Evolutionary conservation across 345 rosid species (phyloP).

Genomic region (Xanthoceras sorbifolium): DNA sequence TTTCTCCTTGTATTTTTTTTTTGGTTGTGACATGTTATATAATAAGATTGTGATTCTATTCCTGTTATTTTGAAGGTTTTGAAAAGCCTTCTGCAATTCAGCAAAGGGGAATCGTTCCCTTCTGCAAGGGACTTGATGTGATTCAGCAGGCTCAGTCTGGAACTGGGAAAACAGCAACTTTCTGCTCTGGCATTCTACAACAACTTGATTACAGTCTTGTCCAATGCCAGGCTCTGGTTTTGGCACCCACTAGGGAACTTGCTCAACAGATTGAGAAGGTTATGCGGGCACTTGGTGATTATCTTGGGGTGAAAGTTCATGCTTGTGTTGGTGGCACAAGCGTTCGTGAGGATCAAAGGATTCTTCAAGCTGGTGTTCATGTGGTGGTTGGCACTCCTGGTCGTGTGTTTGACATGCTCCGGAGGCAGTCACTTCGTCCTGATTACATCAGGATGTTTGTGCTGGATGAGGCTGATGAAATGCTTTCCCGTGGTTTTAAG

Average conservation of each 20-base stretch:
- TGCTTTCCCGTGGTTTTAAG: conserved; percentile 96
- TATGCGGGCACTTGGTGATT: conserved; percentile 94
- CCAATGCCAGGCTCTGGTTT: conserved; percentile 84
- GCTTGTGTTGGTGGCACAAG: conserved; percentile 98
- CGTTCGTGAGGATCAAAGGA: conserved; percentile 91
- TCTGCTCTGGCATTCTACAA: conserved; percentile 89
- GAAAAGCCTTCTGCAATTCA: conserved; percentile 99
- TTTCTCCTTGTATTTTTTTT: neutral
- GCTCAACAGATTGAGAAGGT: conserved; percentile 97
- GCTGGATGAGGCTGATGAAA: conserved; percentile 94
- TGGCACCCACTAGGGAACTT: conserved; percentile 92
- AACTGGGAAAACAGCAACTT: conserved; percentile 94
- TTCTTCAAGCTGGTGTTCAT: conserved; percentile 90
- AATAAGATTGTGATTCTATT: neutral
- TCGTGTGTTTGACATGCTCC: conserved; percentile 94
- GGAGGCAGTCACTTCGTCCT: conserved; percentile 81
- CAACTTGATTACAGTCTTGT: conserved; percentile 69
- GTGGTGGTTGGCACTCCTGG: conserved; percentile 98
- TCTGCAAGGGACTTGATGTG: conserved; percentile 90
- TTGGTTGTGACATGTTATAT: neutral
- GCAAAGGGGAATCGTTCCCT: conserved; percentile 92
- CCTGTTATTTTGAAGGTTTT: conserved; percentile 45
- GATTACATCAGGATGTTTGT: conserved; percentile 87
- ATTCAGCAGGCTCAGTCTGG: conserved; percentile 98
- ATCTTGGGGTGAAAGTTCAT: conserved; percentile 87